A percentile compares a stretch with the other conserved stretches of the same genome.
These are phyloP conservation scores for Didymella lethalis DNA, from an alignment of 2,329 filamentous ascomycete species.

Conservation along the genomic window DNA sequence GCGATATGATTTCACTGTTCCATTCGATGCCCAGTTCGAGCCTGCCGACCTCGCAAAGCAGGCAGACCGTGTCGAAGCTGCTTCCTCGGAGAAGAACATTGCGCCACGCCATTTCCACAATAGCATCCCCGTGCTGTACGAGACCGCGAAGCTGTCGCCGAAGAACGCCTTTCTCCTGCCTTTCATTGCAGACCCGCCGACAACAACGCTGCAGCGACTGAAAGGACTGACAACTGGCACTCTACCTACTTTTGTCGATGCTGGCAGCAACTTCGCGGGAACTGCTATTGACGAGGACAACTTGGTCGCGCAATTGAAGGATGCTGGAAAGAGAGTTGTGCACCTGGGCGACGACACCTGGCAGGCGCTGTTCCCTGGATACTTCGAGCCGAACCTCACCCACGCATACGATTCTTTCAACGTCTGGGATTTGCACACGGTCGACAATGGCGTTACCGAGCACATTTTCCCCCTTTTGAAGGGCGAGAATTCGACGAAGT, in stretches of 20 bases:
- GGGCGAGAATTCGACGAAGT: constrained; percentile 69
- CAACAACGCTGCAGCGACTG: constrained; percentile 87
- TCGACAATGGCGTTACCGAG: constrained; percentile 92
- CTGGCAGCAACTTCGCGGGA: constrained; percentile 93
- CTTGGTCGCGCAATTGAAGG: constrained; percentile 68
- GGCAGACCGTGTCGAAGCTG: constrained; percentile 13
- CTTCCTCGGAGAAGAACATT: constrained; percentile 26
- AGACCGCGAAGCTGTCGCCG: constrained; percentile 76
- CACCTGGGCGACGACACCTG: constrained; percentile 99
- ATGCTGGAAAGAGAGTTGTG: constrained; percentile 77
- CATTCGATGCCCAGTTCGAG: constrained; percentile 66
- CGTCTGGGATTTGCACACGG: constrained; percentile 95
- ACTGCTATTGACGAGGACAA: constrained; percentile 96
- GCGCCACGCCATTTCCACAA: constrained; percentile 77
- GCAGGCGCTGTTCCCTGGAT: constrained; percentile 90
- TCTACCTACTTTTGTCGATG: constrained; percentile 90
- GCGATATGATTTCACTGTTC: constrained; percentile 95
- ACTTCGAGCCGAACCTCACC: constrained; percentile 88
- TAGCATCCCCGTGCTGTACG: constrained; percentile 84
- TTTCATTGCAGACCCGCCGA: constrained; percentile 97
- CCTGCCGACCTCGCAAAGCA: constrained; percentile 42
- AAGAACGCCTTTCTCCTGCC: constrained; percentile 87
- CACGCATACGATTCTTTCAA: constrained; percentile 96
- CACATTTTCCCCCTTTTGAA: constrained; percentile 86
- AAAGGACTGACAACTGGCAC: constrained; percentile 97